phyloP scores from a whole-genome alignment of 148 eudicot genomes.

The Beta vulgaris region DNA sequence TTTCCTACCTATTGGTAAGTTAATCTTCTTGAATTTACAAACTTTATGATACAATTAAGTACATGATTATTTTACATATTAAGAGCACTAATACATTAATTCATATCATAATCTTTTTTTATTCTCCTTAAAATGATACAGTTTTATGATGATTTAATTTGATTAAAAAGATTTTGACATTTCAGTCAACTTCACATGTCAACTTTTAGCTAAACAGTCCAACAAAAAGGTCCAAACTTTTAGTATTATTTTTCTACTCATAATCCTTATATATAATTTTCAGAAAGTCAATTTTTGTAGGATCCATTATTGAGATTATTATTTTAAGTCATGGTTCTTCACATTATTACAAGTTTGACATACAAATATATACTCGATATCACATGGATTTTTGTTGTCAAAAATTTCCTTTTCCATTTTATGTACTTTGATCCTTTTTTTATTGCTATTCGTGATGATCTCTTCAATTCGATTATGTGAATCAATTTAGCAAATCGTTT shows the following conservation, averaged over 20 bases:
- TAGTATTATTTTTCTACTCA: no score
- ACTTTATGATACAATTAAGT: no score
- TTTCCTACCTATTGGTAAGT: constrained; percentile 23
- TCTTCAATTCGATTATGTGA: not conserved
- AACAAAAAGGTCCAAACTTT: not conserved
- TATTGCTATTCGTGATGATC: not conserved
- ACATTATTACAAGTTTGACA: not conserved
- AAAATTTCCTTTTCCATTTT: not conserved
- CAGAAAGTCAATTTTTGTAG: no score
- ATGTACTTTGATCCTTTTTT: not conserved
- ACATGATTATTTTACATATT: not conserved
- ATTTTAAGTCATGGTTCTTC: not conserved
- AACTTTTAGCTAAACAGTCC: not conserved
- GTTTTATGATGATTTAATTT: not conserved
- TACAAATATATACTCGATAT: not conserved
- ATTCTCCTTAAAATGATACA: not conserved
- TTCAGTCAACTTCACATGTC: not conserved
- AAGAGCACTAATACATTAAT: not conserved
- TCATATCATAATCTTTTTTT: not conserved
- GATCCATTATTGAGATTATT: no score
- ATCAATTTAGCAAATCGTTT: not conserved
- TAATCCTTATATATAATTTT: no score
- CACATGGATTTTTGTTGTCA: not conserved
- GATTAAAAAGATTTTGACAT: not conserved
- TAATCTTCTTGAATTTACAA: not conserved